Evolutionary conservation across 345 rosid genomes (phyloP).

Genomic region (Citrus sp.): DNA sequence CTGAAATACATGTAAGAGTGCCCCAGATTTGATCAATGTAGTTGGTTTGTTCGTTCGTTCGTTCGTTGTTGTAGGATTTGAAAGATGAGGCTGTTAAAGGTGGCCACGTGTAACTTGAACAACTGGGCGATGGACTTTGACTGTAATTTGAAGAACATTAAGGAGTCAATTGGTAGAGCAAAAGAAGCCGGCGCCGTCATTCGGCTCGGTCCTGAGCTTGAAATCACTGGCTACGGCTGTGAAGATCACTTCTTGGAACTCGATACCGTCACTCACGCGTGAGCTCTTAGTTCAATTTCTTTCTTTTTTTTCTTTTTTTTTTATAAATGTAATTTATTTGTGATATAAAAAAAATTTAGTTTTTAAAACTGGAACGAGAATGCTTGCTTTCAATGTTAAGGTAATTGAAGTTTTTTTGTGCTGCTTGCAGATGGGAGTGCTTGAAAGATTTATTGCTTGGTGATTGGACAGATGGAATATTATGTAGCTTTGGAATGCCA

Average conservation of each 20-base stretch:
- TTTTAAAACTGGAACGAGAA: neutral
- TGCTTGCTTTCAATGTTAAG: neutral
- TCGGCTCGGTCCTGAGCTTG: conserved; percentile 97
- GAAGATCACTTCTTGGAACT: conserved; percentile 98
- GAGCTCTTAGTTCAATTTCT: conserved; percentile 8
- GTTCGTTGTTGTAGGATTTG: conserved; percentile 1
- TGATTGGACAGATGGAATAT: conserved; percentile 80
- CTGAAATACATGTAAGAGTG: neutral
- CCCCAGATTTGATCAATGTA: neutral
- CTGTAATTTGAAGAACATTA: conserved; percentile 66
- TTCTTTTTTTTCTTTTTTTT: neutral
- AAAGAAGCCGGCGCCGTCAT: conserved; percentile 77
- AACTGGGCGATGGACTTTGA: conserved; percentile 99
- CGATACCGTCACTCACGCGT: conserved; percentile 83
- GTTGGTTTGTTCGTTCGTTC: neutral
- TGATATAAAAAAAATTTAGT: neutral
- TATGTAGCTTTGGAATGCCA: conserved; percentile 98
- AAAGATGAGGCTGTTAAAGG: conserved; percentile 73
- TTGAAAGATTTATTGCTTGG: conserved; percentile 76
- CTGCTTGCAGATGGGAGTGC: conserved; percentile 80
- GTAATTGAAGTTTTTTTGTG: neutral
- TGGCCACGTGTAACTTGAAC: conserved; percentile 87
- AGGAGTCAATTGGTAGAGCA: conserved; percentile 64
- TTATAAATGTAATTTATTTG: too few relatives aligned
- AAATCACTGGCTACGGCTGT: conserved; percentile 96